These are phyloP conservation scores for Pseudonitzschia multistriata DNA, from an alignment of 108 stramenopile genomes.

Conservation along the genomic window DNA sequence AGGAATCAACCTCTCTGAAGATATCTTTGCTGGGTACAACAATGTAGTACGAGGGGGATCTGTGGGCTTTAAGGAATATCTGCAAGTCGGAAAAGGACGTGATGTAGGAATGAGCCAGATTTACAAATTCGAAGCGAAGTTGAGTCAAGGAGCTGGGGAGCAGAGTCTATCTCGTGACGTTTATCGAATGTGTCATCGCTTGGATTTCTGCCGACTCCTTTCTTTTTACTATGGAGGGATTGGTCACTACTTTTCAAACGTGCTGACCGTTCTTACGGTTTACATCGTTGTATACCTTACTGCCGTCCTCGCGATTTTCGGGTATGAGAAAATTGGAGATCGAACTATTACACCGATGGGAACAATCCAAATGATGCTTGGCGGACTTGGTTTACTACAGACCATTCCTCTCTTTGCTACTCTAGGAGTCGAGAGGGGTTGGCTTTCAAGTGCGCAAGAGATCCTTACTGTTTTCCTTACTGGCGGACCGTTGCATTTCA, in stretches of 20 bases:
- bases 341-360: conserved; percentile 93
- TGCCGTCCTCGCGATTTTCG: conserved; percentile 87
- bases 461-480: conserved; percentile 91
- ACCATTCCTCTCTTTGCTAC: conserved; percentile 97
- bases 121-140: conserved; percentile 99
- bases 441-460: conserved; percentile 83
- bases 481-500: conserved; percentile 97
- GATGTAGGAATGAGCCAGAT: conserved; percentile 99
- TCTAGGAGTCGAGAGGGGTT: conserved; percentile 93
- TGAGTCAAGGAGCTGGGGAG: conserved; percentile 97
- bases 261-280: conserved; percentile 91
- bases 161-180: conserved; percentile 97
- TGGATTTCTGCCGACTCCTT: conserved; percentile 96
- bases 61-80: conserved; percentile 95
- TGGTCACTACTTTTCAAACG: conserved; percentile 96
- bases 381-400: conserved; percentile 91
- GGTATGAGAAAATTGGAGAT: conserved; percentile 91
- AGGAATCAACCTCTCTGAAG: conserved; percentile 98
- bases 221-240: conserved; percentile 98
- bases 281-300: conserved; percentile 93
- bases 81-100: conserved; percentile 97
- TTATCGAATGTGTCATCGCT: conserved; percentile 88
- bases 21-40: conserved; percentile 98
- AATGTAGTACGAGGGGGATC: conserved; percentile 91
- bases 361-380: conserved; percentile 91